phyloP scores from a whole-genome alignment of 176 grass and related monocot genomes.

The Bonia amplexicaulis region DNA sequence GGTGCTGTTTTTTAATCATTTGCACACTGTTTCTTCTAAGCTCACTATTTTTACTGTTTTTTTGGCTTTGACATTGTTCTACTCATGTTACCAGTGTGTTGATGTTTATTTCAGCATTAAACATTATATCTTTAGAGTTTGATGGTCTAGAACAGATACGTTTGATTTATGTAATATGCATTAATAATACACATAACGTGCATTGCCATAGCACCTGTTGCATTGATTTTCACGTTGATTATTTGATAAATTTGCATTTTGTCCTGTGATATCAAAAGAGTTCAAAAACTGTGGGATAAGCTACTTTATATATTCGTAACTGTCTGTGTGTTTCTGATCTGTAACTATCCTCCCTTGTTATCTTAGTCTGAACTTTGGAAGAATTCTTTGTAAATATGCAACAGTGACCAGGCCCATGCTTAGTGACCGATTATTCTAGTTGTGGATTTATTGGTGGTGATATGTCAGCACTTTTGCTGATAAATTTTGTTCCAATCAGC shows the following conservation, averaged over 20 bases:
- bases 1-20: slow-evolving; percentile 26
- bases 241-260: neutral
- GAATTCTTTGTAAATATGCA: neutral
- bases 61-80: slow-evolving; percentile 17
- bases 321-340: neutral
- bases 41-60: neutral
- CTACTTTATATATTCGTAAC: neutral
- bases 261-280: neutral
- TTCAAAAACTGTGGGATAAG: neutral
- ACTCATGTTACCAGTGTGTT: neutral
- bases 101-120: neutral
- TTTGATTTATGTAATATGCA: neutral
- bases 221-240: neutral
- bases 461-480: neutral
- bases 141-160: neutral
- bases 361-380: neutral
- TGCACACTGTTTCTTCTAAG: neutral
- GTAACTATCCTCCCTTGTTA: neutral
- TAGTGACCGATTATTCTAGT: neutral
- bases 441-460: neutral
- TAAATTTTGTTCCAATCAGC: neutral
- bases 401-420: neutral
- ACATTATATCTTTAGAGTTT: neutral
- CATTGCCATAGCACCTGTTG: neutral
- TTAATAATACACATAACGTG: neutral